Evolutionary conservation across 441 rosid species (phyloP).

Genomic region (Erodium trifolium): DNA sequence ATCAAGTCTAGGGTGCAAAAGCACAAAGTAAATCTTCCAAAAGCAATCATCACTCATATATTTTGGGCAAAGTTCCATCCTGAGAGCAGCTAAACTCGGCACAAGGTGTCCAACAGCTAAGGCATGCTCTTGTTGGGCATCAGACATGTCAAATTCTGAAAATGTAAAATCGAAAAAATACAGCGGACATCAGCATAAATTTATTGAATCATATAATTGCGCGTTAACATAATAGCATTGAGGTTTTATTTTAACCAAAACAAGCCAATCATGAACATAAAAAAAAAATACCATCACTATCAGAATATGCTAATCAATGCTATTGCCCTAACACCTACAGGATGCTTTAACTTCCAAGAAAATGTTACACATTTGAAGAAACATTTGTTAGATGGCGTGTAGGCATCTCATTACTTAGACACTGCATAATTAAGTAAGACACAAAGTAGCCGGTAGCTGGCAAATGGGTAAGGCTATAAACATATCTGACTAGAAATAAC

Average conservation of each 20-base stretch:
- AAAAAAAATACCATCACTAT: neutral
- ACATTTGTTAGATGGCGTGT: neutral
- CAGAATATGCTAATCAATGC: neutral
- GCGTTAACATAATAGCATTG: neutral
- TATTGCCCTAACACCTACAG: neutral
- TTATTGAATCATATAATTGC: neutral
- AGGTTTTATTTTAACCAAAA: neutral
- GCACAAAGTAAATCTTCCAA: constrained; percentile 68
- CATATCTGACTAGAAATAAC: neutral
- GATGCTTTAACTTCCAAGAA: neutral
- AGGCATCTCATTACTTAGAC: neutral
- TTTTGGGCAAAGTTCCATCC: constrained; percentile 29
- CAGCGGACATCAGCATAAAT: neutral
- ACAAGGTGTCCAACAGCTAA: constrained; percentile 40
- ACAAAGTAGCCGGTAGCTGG: neutral
- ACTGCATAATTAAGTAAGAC: neutral
- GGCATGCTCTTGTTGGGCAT: constrained; percentile 49
- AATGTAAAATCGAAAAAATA: neutral
- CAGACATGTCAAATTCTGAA: constrained; percentile 58
- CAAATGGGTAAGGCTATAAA: neutral
- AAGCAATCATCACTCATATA: constrained; percentile 39
- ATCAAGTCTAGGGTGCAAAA: constrained; percentile 58
- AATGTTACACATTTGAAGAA: no score
- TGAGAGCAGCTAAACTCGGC: constrained; percentile 46
- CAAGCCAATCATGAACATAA: neutral